Evolutionary conservation across 75 land plant genomes (phyloP), one percentile per base, ranked within the genome.

Genomic region (Picea glauca): DNA sequence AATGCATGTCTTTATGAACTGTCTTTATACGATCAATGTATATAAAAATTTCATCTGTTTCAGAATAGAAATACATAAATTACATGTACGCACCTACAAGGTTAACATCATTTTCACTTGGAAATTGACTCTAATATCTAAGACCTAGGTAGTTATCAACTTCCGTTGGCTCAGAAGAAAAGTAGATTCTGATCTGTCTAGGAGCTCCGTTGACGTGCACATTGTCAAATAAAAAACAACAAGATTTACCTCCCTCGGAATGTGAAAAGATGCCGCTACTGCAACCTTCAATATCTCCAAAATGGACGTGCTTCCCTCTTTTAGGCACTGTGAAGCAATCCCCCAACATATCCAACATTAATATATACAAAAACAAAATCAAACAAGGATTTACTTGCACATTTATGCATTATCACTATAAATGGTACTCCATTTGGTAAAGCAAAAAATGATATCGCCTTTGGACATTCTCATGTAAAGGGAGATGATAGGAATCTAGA

Each of bases 211-310:
- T 68, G 18, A 38, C 46, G 40, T 33, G 72, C 23, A 68, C 18
- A 68, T 68, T 6, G 72, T 38, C 20, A 18, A 68, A 68, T 6
- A 17, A 43, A 1, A 68, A 54, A 35, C 40, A 33, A 78, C 40
- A 33, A 78, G 31, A 68, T 81, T 80, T 83, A 94, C 99, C 83
- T 91, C 89, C 58, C 82, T 76, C 65, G 95, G 93, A 76, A 92
- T 77, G 76, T 96, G 94, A 13, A 90, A 76, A 58, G 93, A 94
- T 70, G 91, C 85, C 33, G 74, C 20, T 72, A 88, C 81, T 72
- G 87, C 90, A 79, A 93, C 87, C 85, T 92, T 96, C 75, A 88
- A 43, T 74, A 96, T 91, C 79, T 90, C 99, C 84, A 96, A 32
- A 18, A 96, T 58, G 6, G 99, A 94, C 33, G 80, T 83, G 62